Evolutionary conservation across 1,284 basidiomycete species (phyloP).

Genomic region (Kwoniella shivajii): DNA sequence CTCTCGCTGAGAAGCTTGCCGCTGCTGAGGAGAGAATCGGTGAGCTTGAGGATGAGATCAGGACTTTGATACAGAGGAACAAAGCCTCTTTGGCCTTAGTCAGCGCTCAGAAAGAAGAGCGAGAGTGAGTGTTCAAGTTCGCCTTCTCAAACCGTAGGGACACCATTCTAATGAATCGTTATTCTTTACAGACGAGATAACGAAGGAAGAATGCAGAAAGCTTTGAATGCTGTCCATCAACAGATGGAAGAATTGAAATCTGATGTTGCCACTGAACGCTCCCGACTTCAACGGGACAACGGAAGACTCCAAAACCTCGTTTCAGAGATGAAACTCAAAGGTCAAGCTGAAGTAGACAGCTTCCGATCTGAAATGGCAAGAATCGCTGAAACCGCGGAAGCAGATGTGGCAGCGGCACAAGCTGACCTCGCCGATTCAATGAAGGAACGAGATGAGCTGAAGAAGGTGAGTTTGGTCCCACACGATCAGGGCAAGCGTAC

Average conservation of each 20-base stretch:
- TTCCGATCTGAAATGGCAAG: constrained; percentile 27
- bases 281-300: constrained; percentile 37
- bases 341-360: constrained; percentile 18
- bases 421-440: constrained; percentile 7
- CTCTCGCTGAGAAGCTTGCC: constrained; percentile 54
- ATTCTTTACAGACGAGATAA: constrained; percentile 18
- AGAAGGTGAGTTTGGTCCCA: constrained; percentile 13
- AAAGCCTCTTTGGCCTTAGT: constrained; percentile 33
- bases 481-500: background rate
- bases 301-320: constrained; percentile 31
- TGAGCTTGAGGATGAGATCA: constrained; percentile 51
- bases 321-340: constrained; percentile 28
- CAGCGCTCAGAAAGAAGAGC: constrained; percentile 26
- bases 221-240: constrained; percentile 33
- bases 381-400: constrained; percentile 19
- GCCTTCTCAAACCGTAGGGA: background rate
- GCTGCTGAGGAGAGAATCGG: constrained; percentile 46
- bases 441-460: constrained; percentile 17
- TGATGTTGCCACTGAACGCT: constrained; percentile 32
- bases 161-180: background rate
- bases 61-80: constrained; percentile 28
- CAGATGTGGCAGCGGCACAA: constrained; percentile 15
- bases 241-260: constrained; percentile 37
- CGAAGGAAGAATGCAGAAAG: constrained; percentile 30
- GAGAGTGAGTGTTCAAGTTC: constrained; percentile 22